Conservation (phyloP, 2,329 filamentous ascomycete species). For the Cladosporium sp. region DNA sequence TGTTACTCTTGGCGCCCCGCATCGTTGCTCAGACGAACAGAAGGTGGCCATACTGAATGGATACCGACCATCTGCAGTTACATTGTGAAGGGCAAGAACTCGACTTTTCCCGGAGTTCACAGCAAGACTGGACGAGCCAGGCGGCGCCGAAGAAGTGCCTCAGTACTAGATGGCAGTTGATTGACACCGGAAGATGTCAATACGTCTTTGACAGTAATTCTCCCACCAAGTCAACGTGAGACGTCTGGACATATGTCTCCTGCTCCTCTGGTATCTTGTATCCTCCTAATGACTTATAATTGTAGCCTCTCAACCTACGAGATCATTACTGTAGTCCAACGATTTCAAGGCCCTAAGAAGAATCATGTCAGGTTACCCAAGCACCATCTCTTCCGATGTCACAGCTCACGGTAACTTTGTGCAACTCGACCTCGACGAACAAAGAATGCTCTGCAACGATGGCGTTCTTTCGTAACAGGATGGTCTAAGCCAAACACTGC, state of each 20-base stretch:
- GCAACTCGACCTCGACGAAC: background rate
- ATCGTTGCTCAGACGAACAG: conserved; percentile 20
- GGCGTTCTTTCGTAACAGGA: background rate
- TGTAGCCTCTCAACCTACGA: no score
- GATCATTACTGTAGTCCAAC: no score
- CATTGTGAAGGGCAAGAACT: conserved; percentile 19
- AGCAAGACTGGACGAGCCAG: background rate
- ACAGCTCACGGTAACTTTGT: background rate
- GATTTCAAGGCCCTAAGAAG: no score
- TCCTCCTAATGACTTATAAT: no score
- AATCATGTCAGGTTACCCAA: background rate
- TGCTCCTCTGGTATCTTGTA: no score
- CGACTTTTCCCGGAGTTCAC: conserved; percentile 18
- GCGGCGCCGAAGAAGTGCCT: background rate
- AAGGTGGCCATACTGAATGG: conserved; percentile 15
- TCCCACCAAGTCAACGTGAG: no score
- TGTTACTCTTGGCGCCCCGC: conserved; percentile 16
- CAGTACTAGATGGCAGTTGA: background rate
- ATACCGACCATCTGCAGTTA: conserved; percentile 17
- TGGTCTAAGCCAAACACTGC: background rate
- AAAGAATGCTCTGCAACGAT: background rate
- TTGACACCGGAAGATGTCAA: no score
- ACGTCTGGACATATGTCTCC: no score
- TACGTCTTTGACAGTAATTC: no score
- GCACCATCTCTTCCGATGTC: background rate